phyloP scores from a whole-genome alignment of 106 monocot genomes.

The Xerophyta viscosa region DNA sequence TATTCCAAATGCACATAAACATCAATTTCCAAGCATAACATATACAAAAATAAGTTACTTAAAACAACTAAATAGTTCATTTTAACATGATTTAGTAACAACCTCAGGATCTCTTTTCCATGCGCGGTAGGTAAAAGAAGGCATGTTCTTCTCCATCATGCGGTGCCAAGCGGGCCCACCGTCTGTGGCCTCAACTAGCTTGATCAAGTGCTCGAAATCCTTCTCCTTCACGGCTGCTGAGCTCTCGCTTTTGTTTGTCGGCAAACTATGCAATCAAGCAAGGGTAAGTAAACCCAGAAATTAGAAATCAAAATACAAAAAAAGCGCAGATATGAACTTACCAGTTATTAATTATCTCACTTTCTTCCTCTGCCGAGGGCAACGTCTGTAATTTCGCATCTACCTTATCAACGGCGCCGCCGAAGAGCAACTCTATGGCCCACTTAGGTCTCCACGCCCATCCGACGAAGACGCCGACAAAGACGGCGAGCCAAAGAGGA shows the following conservation, averaged over 20 bases:
- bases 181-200: slow-evolving; percentile 59
- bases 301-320: slow-evolving; percentile 3
- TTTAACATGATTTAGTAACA: background rate
- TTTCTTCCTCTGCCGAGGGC: too few relatives aligned
- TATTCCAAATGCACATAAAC: background rate
- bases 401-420: background rate
- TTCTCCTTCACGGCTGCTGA: slow-evolving; percentile 39
- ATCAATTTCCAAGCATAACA: background rate
- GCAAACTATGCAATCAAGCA: slow-evolving; percentile 3
- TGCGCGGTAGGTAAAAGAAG: slow-evolving; percentile 53
- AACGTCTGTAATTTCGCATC: background rate
- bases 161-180: slow-evolving; percentile 59
- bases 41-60: too few relatives aligned
- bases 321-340: slow-evolving; percentile 6
- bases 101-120: slow-evolving; percentile 83
- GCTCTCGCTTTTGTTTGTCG: slow-evolving; percentile 4
- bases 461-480: slow-evolving; percentile 58
- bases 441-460: slow-evolving; percentile 79
- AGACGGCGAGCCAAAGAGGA: slow-evolving; percentile 55
- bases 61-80: background rate
- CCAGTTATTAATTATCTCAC: too few relatives aligned
- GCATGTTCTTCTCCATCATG: slow-evolving; percentile 80
- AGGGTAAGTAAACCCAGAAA: background rate
- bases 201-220: slow-evolving; percentile 47
- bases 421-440: background rate